Evolutionary conservation across 129 eudicot species (phyloP).

Genomic region (Gnaphalium uliginosum): DNA sequence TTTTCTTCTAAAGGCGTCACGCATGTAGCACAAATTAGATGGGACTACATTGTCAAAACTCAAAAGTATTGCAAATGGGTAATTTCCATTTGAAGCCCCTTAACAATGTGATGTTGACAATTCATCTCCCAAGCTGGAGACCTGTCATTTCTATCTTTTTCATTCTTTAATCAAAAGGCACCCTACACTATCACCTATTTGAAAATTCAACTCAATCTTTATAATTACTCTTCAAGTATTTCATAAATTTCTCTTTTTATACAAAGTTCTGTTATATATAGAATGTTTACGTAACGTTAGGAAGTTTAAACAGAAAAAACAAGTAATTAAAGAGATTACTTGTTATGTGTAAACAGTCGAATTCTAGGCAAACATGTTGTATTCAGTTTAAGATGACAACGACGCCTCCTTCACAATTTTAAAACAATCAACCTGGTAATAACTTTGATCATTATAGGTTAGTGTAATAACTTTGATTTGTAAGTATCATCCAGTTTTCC

Average conservation of each 20-base stretch:
- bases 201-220: background rate
- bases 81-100: slow-evolving; percentile 15
- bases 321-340: no score
- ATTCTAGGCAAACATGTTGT: background rate
- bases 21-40: slow-evolving; percentile 18
- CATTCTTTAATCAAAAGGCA: background rate
- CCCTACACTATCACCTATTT: background rate
- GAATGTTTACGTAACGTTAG: no score
- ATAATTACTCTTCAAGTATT: background rate
- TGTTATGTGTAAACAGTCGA: background rate
- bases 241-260: no score
- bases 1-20: background rate
- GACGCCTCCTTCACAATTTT: background rate
- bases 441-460: no score
- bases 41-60: slow-evolving; percentile 19
- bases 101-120: slow-evolving; percentile 32
- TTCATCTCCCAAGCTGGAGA: slow-evolving; percentile 28
- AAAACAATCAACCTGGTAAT: background rate
- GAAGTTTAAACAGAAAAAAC: no score
- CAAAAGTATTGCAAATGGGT: background rate
- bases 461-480: no score
- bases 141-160: slow-evolving; percentile 24
- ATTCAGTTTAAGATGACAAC: background rate
- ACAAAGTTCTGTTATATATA: no score
- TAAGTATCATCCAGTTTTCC: no score